phyloP scores from a whole-genome alignment of 805 yeast species.

The Limtongozyma cylindracea region DNA sequence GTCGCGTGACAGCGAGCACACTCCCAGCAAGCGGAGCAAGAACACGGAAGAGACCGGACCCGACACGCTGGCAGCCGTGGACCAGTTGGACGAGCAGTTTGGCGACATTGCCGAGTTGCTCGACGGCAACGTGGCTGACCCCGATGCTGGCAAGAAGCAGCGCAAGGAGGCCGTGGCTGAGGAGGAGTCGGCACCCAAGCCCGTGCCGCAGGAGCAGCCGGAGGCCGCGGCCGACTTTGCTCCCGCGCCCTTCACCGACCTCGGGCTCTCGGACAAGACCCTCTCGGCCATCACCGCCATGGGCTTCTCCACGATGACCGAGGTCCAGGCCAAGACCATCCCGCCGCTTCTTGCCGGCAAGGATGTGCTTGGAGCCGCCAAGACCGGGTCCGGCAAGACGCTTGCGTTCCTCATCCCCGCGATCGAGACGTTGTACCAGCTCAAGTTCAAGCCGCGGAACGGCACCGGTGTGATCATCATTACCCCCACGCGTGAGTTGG shows the following conservation, averaged over 20 bases:
- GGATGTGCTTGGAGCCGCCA: slow-evolving; percentile 98
- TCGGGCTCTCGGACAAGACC: slow-evolving; percentile 59
- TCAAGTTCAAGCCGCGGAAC: slow-evolving; percentile 90
- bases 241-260: slow-evolving; percentile 11
- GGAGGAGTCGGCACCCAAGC: slow-evolving; percentile 6
- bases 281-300: slow-evolving; percentile 55
- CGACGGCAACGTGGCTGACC: too few relatives aligned
- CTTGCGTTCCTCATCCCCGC: slow-evolving; percentile 92
- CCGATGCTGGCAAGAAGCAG: slow-evolving; percentile 2
- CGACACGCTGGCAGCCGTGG: too few relatives aligned
- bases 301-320: slow-evolving; percentile 87
- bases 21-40: too few relatives aligned
- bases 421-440: slow-evolving; percentile 68
- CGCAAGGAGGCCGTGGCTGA: slow-evolving; percentile 4
- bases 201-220: slow-evolving; percentile 5
- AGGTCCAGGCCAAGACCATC: slow-evolving; percentile 85
- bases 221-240: slow-evolving; percentile 6
- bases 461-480: slow-evolving; percentile 95
- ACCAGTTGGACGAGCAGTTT: too few relatives aligned
- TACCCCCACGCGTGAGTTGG: slow-evolving; percentile 94
- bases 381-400: slow-evolving; percentile 97
- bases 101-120: too few relatives aligned
- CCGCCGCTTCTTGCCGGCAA: slow-evolving; percentile 93
- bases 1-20: too few relatives aligned
- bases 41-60: too few relatives aligned